Base-by-base conservation (phyloP, 2,329 filamentous ascomycete species). In the Fusarium mundagurra region DNA sequence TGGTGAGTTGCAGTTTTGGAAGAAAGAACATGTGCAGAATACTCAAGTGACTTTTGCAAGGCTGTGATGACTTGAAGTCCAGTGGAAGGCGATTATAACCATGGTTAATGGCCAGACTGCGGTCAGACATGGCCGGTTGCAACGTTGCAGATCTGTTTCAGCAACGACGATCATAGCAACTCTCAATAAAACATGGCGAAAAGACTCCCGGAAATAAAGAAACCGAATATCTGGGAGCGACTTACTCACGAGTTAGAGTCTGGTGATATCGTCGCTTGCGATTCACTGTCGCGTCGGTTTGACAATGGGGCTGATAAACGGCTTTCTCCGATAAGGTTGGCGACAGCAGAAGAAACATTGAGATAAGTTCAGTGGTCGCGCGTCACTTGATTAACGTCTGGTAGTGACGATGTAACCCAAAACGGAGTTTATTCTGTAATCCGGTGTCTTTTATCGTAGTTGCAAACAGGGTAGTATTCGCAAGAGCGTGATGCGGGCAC, bases 61-160 rank as follows among this genome's bases (percentile, higher is more conserved):
- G 6, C 29, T 29, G 16, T 3, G 8, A 20, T 43, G 33, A n/a
- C 59, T 36, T 7, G 11, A 29, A 24, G 5, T 10, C 4, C 14
- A 38, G 24, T 5, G 13, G 1, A 38, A n/a, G 12, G 20, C 3
- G 14, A 38, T 39, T n/a, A 10, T 50, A 50, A 24, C 29, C 27
- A 16, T 22, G 41, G 20, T 4, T 8, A 29, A 29, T n/a, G 14
- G 33, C 29, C 6, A 18, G n/a, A 31, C 41, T 8, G 5, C 24
- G 6, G 27, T 29, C 36, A 55, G 27, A 20, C n/a, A 18, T 22
- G 41, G 9, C 20, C 22, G 11, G 18, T 29, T 64, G 66, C 33
- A 69, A 69, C 67, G 67, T 69, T 69, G 58, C 67, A 64, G 47
- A 64, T 16, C 8, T 44, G 67, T 69, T 44, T 55, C 57, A 64